Evolutionary conservation across 768 basidiomycete species (phyloP).

Genomic region (Leucocoprinus leucothites): DNA sequence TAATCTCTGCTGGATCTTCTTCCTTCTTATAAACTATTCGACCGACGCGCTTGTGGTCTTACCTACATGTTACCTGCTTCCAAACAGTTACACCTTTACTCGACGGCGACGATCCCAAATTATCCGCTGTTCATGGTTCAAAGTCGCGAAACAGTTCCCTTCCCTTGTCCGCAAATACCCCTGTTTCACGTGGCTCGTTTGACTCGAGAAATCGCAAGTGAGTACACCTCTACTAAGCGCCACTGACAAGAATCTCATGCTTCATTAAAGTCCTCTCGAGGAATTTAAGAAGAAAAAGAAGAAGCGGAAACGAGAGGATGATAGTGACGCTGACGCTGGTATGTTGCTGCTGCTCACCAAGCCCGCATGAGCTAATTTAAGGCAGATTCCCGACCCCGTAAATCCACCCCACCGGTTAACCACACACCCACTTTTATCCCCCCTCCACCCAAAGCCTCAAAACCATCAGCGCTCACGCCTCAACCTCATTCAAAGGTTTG

Average conservation of each 20-base stretch:
- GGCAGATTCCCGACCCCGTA: slow-evolving; percentile 52
- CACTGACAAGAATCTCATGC: slow-evolving; percentile 8
- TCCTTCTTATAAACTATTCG: not conserved
- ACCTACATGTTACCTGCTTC: not conserved
- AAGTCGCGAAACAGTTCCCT: slow-evolving; percentile 50
- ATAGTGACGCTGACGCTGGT: slow-evolving; percentile 70
- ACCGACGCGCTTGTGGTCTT: not conserved
- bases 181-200: slow-evolving; percentile 51
- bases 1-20: not conserved
- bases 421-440: slow-evolving; percentile 34
- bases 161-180: slow-evolving; percentile 39
- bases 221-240: slow-evolving; percentile 22
- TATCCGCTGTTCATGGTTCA: slow-evolving; percentile 25
- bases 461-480: slow-evolving; percentile 42
- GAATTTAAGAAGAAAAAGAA: slow-evolving; percentile 80
- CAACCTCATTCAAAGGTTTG: slow-evolving; percentile 50
- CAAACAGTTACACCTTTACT: slow-evolving; percentile 37
- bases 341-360: slow-evolving; percentile 13
- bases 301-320: slow-evolving; percentile 77
- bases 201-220: slow-evolving; percentile 61
- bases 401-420: slow-evolving; percentile 52
- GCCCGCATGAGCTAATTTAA: not conserved
- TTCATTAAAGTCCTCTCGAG: slow-evolving; percentile 28
- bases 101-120: slow-evolving; percentile 48
- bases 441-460: slow-evolving; percentile 51